These are phyloP conservation scores for Scheffersomyces cryptocercus DNA, from an alignment of 1,139 yeast genomes.

Conservation along the genomic window DNA sequence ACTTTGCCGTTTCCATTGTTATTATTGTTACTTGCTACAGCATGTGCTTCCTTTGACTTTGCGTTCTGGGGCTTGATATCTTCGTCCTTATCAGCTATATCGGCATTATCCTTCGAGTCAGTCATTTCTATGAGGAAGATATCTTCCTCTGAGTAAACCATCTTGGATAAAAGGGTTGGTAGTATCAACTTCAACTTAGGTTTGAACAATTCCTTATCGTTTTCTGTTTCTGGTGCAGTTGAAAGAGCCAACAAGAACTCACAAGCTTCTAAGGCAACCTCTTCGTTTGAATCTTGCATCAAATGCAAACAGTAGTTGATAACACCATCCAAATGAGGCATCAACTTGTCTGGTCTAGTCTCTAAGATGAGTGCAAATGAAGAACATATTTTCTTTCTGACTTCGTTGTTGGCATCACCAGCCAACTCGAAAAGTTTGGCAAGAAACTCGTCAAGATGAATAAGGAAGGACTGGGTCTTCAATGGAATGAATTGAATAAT, in stretches of 20 bases:
- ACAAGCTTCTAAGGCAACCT: constrained; percentile 87
- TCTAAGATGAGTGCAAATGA: constrained; percentile 77
- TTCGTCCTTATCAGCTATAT: constrained; percentile 75
- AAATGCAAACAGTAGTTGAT: constrained; percentile 82
- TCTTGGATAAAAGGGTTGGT: constrained; percentile 74
- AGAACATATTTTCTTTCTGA: constrained; percentile 74
- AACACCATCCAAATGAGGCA: constrained; percentile 83
- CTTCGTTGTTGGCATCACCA: constrained; percentile 55
- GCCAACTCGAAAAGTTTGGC: constrained; percentile 65
- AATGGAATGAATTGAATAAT: constrained; percentile 74
- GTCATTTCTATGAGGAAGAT: constrained; percentile 66
- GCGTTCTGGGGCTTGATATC: constrained; percentile 82
- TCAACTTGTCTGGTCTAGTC: constrained; percentile 75
- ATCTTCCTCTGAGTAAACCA: constrained; percentile 89
- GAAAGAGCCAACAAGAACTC: constrained; percentile 83
- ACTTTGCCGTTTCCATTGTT: constrained; percentile 14
- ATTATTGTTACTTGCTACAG: constrained; percentile 25
- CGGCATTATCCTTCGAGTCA: constrained; percentile 70
- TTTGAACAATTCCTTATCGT: constrained; percentile 49
- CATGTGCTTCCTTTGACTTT: constrained; percentile 67
- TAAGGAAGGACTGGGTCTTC: constrained; percentile 64
- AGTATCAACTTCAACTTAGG: constrained; percentile 63
- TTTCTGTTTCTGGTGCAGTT: constrained; percentile 49
- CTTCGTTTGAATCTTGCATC: constrained; percentile 66
- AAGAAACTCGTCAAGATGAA: constrained; percentile 67